A percentile compares a stretch with the other conserved stretches of the same genome.
phyloP scores from a whole-genome alignment of 2,329 filamentous ascomycete genomes.

The Hypoxylon sp. region DNA sequence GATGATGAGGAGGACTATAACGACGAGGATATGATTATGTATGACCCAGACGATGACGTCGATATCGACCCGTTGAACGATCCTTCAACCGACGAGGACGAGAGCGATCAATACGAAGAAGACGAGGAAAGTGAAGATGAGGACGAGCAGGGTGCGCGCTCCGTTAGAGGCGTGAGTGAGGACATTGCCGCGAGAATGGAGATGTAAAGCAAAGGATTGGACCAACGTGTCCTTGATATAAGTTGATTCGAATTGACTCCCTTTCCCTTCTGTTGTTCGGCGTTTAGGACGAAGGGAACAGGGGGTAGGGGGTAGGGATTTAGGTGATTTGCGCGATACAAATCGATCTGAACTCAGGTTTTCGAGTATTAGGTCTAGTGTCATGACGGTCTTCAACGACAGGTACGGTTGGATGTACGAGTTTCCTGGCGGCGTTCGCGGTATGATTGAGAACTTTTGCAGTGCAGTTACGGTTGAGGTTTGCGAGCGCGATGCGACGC shows the following conservation, averaged over 20 bases:
- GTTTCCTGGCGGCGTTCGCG: slow-evolving; percentile 31
- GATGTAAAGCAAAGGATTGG: slow-evolving; percentile 59
- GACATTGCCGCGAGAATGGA: slow-evolving; percentile 75
- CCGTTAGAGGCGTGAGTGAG: slow-evolving; percentile 72
- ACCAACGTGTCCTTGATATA: background rate
- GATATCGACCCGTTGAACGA: slow-evolving; percentile 69
- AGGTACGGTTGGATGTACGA: slow-evolving; percentile 27
- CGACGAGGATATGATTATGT: slow-evolving; percentile 62
- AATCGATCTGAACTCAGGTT: background rate
- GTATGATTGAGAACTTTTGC: slow-evolving; percentile 3
- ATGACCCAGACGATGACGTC: slow-evolving; percentile 72
- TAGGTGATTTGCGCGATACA: slow-evolving; percentile 3
- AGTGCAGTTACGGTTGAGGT: slow-evolving; percentile 18
- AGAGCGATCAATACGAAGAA: slow-evolving; percentile 64
- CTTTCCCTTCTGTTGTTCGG: slow-evolving; percentile 33
- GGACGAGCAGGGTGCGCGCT: slow-evolving; percentile 61
- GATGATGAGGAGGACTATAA: slow-evolving; percentile 67
- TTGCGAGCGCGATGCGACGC: slow-evolving; percentile 33
- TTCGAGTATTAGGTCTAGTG: background rate
- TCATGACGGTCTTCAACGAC: slow-evolving; percentile 37
- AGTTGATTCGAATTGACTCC: slow-evolving; percentile 8
- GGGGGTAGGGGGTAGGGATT: slow-evolving; percentile 13
- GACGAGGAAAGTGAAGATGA: slow-evolving; percentile 53
- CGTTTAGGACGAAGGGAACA: slow-evolving; percentile 25
- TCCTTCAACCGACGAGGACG: slow-evolving; percentile 64